Base-by-base conservation (phyloP, 2,329 filamentous ascomycete genomes). In the Verticillium longisporum region DNA sequence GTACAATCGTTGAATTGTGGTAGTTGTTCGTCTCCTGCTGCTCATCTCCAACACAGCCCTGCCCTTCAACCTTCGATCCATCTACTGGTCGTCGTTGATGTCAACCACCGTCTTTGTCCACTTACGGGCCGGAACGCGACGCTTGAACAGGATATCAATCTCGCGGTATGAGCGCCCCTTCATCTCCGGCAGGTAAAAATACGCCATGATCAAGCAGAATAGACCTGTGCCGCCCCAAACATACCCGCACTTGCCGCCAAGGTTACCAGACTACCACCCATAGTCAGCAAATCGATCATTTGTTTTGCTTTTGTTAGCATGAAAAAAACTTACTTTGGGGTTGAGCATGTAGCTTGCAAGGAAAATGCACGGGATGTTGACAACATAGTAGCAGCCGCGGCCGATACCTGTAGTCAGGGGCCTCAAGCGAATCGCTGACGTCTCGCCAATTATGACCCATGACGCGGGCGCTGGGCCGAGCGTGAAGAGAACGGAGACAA, bases 401-500 rank as follows among this genome's bases (percentile, higher is more conserved):
- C 86, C 86, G 57, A 88, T 73, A 72, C 85, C 86, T 26, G 86
- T 88, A 3, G 83, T 88, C n/a, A 88, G 74, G 56, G 86, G 83
- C 57, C 86, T 73, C 34, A 89, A 85, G 63, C 86, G 85, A 60
- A 88, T 80, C 58, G 86, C 75, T 0, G 86, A 87, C 2, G 86
- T 88, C 72, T 89, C 86, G 66, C 82, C 85, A 56, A 89, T 88
- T 65, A 88, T 86, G 73, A 85, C 83, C 80, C 82, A 89, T 9
- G 86, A 88, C 50, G 83, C 82, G 56, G 86, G 86, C 1, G 84
- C 86, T 32, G 84, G 84, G 66, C 83, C 84, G 15, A 86, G 71
- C 53, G 80, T 83, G 75, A 88, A 90, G 36, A 88, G 73, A 61
- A 89, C 83, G 33, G 86, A 88, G 68, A 89, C 78, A 66, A 88